Percentiles rank a stretch among this genome's conserved stretches.
Conservation (phyloP, 2,329 filamentous ascomycete genomes). For the Graphiopsis chlorocephala region DNA sequence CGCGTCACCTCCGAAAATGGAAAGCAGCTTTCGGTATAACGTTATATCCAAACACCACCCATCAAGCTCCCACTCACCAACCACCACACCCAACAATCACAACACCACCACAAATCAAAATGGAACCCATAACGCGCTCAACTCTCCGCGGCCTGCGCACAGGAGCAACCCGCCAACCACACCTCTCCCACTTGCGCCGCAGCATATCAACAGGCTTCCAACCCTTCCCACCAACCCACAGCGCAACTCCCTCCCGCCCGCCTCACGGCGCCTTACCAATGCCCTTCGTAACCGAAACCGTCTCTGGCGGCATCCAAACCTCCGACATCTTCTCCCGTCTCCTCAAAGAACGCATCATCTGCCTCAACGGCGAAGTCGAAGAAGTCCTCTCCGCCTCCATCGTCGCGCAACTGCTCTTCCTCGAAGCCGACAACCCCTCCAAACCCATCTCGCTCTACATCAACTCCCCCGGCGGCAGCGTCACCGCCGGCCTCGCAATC, state of each 20-base stretch:
- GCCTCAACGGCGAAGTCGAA: constrained; percentile 87
- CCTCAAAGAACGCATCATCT: constrained; percentile 81
- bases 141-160: constrained; percentile 26
- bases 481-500: constrained; percentile 81
- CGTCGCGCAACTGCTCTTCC: constrained; percentile 92
- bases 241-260: constrained; percentile 22
- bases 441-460: constrained; percentile 98
- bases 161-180: constrained; percentile 18
- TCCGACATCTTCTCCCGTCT: constrained; percentile 49
- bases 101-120: constrained; percentile 14
- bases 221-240: constrained; percentile 25
- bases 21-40: background rate
- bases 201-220: constrained; percentile 23
- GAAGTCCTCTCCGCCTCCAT: constrained; percentile 89
- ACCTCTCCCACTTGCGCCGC: constrained; percentile 14
- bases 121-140: constrained; percentile 27
- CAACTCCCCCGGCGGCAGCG: constrained; percentile 90
- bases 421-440: constrained; percentile 92
- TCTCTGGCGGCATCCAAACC: constrained; percentile 52
- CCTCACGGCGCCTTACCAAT: constrained; percentile 44
- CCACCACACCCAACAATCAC: background rate
- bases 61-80: background rate
- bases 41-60: background rate
- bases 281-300: constrained; percentile 51
- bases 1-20: constrained; percentile 2